Percentiles rank a stretch among this genome's conserved stretches.
These are phyloP conservation scores for Osmanthus fragrans DNA, from an alignment of 257 asterid genomes.

Conservation along the genomic window DNA sequence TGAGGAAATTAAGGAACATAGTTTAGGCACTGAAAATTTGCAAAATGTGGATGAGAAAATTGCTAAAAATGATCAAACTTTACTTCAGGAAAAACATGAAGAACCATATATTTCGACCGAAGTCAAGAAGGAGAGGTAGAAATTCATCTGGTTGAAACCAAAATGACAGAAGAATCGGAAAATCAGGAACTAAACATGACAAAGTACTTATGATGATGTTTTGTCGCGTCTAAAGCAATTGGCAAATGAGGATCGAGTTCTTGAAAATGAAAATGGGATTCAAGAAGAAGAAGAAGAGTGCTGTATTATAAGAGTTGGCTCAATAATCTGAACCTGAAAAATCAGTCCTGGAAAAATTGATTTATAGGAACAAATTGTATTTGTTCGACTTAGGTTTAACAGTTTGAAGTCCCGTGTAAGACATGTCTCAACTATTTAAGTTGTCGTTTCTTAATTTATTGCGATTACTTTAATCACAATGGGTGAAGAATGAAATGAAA, in stretches of 20 bases:
- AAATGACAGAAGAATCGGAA: slow-evolving; percentile 12
- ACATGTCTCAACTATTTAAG: neutral
- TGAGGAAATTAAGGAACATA: slow-evolving; percentile 55
- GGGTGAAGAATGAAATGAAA: neutral
- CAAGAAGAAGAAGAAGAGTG: slow-evolving; percentile 21
- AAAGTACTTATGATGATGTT: neutral
- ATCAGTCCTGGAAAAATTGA: slow-evolving; percentile 15
- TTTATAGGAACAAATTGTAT: slow-evolving; percentile 28
- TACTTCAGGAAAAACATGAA: slow-evolving; percentile 15
- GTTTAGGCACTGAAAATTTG: slow-evolving; percentile 31
- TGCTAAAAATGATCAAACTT: slow-evolving; percentile 3
- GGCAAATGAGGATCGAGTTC: slow-evolving; percentile 13
- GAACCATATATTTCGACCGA: neutral
- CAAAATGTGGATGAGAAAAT: slow-evolving; percentile 37
- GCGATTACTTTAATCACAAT: no score
- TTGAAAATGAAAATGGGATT: slow-evolving; percentile 20
- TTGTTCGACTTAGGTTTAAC: slow-evolving; percentile 41
- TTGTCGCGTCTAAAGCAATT: neutral
- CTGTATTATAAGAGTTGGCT: neutral
- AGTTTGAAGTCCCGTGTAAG: slow-evolving; percentile 38
- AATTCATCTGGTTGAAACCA: slow-evolving; percentile 1
- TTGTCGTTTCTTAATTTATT: neutral
- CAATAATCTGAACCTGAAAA: slow-evolving; percentile 19
- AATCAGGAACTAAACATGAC: slow-evolving; percentile 18
- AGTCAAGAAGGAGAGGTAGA: neutral